Evolutionary conservation across 768 basidiomycete genomes (phyloP), one percentile per base, ranked within the genome.

Genomic region (Lyophyllum decastes): DNA sequence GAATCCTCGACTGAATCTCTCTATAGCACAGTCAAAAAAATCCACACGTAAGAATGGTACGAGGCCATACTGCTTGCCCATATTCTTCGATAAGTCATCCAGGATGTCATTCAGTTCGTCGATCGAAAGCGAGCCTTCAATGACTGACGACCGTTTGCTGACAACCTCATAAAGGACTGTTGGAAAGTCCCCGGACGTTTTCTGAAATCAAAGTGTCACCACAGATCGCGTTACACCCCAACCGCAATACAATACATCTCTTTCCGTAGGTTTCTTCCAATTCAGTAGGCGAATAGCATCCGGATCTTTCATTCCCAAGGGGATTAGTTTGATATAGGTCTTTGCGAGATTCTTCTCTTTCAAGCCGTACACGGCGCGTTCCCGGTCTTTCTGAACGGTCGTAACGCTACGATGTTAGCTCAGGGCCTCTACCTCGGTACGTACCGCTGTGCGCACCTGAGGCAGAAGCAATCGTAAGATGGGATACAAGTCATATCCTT

Each of bases 331-430:
- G 75, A 96, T 93, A 69, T 95, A 97, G 10, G 85, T 86, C 72
- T 95, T 98, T 4, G 95, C 95, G 2, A 99, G 76, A 68, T 90
- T 92, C 74, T 90, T 91, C 76, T 99, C 97, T 70, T 99, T 99
- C 62, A 97, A 72, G 14, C 94, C 92, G 71, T 98, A 99, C 0
- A 95, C 88, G 0, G 92, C 84, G 52, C 97, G 86, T 60, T 98
- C 94, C 33, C 89, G 83, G 70, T 98, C 97, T 84, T 97, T 92
- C 94, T 98, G 70, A 30, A 49, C 25, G n/a, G 22, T 27, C 52
- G 14, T 40, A 44, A 51, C 40, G 33, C 50, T 44, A 49, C 27
- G 48, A 12, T 33, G 26, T 27, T 1, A 33, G 50, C 67, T 52
- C 60, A 22, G 21, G 19, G 19, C 25, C 6, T 14, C 25, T 14